Evolutionary conservation across 1,284 basidiomycete species (phyloP), one percentile per base, ranked within the genome.

Genomic region (Cryptococcus deneoformans): DNA sequence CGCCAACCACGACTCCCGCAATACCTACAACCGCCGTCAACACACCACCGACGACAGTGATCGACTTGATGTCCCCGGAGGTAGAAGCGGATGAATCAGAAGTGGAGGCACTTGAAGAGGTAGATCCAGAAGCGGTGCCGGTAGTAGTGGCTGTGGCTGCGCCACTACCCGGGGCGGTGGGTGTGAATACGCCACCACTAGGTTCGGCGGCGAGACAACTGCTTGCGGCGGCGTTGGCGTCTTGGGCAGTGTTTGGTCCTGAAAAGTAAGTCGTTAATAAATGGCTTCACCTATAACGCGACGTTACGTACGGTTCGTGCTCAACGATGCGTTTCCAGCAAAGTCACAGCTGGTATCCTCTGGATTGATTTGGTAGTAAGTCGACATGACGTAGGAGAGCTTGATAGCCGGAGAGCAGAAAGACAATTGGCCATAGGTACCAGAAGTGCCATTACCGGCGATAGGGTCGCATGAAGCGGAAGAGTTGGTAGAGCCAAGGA

Each of bases 301-400:
- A 35, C 34, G 5, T 36, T 3, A 3, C 24, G 38, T 11, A 29
- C 34, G 14, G 42, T 11, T 16, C n/a, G 55, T 29, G 44, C 88
- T 88, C 64, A 89, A 77, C 7, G 89, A 90, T 4, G 86, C 92
- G 72, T 96, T 95, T 14, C 91, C 91, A 50, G 75, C 76, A 75
- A 94, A 95, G 79, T 73, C 70, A 62, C 78, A 79, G 6, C 88
- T 81, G 52, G 83, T 78, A 9, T 78, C 72, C 54, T 85, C 79
- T 62, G 83, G 82, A 71, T 82, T 82, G 56, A 83, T 84, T 71
- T 89, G 85, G 72, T 88, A 94, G 77, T 84, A 92, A 60, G 86
- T 80, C 69, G 84, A 88, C 84, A 95, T 89, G 56, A 87, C 86
- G 76, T 86, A 95, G 40, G 88, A 90, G 49, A 92, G 79, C 80